phyloP scores from a whole-genome alignment of 495 filamentous ascomycete species.

The Neurospora sublineolata region DNA sequence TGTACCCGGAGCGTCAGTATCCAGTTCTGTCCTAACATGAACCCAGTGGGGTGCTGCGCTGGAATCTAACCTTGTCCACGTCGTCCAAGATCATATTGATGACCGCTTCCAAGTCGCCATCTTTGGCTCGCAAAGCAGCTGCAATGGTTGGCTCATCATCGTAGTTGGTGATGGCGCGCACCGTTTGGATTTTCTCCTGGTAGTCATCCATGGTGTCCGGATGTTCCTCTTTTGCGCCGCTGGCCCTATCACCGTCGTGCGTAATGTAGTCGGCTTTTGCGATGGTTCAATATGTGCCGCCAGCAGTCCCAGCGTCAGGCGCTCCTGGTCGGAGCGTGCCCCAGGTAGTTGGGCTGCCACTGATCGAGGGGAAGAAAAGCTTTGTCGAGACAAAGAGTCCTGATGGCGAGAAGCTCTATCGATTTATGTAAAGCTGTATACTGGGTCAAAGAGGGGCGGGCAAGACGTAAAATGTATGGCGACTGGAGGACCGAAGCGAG shows the following conservation, averaged over 20 bases:
- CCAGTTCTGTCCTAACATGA: not conserved
- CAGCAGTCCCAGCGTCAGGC: not conserved
- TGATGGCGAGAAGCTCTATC: not conserved
- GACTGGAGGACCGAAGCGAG: not conserved
- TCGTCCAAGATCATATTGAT: slow-evolving; percentile 35
- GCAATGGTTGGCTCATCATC: slow-evolving; percentile 2
- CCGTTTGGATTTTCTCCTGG: slow-evolving; percentile 6
- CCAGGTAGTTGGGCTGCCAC: not conserved
- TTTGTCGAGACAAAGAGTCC: not conserved
- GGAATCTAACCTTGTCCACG: slow-evolving; percentile 23
- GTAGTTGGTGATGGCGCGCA: slow-evolving; percentile 8
- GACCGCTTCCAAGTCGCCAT: slow-evolving; percentile 32
- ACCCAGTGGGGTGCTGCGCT: not conserved
- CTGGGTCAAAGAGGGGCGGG: not conserved
- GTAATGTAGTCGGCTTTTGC: not conserved
- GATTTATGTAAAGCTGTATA: not conserved
- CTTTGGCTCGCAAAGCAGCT: slow-evolving; percentile 24
- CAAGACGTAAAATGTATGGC: not conserved
- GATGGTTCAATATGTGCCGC: not conserved
- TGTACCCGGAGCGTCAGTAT: slow-evolving; percentile 12
- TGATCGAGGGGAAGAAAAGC: not conserved
- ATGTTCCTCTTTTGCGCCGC: not conserved
- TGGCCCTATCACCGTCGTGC: not conserved
- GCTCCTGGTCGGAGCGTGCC: not conserved
- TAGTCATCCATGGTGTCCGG: not conserved